These are phyloP conservation scores for Aspergillus biplanus DNA, from an alignment of 495 filamentous ascomycete species.

Conservation along the genomic window DNA sequence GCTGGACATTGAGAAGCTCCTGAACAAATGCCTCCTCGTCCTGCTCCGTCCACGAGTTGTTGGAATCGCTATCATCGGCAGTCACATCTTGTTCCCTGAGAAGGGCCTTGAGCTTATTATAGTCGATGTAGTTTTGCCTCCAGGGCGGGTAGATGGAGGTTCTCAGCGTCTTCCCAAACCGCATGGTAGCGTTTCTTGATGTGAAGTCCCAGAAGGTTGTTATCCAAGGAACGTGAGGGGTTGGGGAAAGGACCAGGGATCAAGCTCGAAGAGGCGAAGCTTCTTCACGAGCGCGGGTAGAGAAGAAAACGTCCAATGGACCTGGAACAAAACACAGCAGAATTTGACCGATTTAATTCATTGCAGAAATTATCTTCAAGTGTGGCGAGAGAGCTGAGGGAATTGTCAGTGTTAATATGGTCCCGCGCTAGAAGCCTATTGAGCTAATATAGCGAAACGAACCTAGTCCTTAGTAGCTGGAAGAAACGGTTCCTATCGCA, in stretches of 20 bases:
- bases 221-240: constrained; percentile 1
- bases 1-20: constrained; percentile 88
- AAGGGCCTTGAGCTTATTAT: constrained; percentile 85
- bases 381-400: background rate
- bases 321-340: background rate
- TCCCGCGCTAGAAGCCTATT: background rate
- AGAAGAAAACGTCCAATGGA: background rate
- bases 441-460: constrained; percentile 2
- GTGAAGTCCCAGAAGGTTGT: constrained; percentile 8
- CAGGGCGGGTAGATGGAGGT: constrained; percentile 84
- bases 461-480: constrained; percentile 5
- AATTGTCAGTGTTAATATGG: constrained; percentile 3
- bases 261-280: background rate
- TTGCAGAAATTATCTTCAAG: background rate
- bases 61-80: constrained; percentile 53
- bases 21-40: constrained; percentile 94
- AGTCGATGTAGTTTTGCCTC: constrained; percentile 93
- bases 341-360: background rate
- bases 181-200: constrained; percentile 59
- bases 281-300: background rate
- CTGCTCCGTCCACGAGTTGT: constrained; percentile 83
- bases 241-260: background rate
- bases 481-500: constrained; percentile 11
- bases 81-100: constrained; percentile 68
- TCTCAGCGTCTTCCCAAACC: constrained; percentile 86